phyloP scores from a whole-genome alignment of 805 yeast species.

The Wickerhamiella shivajii region DNA sequence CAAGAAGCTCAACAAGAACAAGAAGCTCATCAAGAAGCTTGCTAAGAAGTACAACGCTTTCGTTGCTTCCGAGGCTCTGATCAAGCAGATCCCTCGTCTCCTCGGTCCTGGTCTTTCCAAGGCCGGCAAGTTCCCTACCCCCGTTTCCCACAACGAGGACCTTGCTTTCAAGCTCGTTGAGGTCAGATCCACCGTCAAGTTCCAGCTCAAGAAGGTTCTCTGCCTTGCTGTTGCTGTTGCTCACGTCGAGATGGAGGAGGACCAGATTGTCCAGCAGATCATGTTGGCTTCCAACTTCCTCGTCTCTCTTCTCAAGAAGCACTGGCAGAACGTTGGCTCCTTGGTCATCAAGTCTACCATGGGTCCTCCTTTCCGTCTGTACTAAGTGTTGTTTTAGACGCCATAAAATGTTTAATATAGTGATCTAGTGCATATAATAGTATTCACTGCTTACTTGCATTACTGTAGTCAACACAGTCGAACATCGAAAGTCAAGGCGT shows the following conservation, averaged over 20 bases:
- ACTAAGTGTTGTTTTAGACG: constrained; percentile 36
- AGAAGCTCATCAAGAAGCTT: constrained; percentile 97
- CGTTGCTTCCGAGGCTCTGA: constrained; percentile 97
- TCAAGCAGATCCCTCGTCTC: constrained; percentile 99
- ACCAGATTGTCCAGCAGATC: constrained; percentile 89
- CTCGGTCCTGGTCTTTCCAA: constrained; percentile 99
- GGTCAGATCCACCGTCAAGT: constrained; percentile 98
- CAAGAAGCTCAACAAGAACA: constrained; percentile 99
- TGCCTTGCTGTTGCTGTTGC: constrained; percentile 99
- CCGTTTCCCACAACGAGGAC: constrained; percentile 99
- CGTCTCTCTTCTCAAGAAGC: constrained; percentile 98
- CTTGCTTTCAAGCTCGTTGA: constrained; percentile 90
- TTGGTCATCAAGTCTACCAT: constrained; percentile 96
- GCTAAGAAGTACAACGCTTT: constrained; percentile 99
- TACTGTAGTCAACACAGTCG: no score
- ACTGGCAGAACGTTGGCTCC: constrained; percentile 99
- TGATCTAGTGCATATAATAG: no score
- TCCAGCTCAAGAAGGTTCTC: constrained; percentile 99
- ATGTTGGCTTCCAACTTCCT: constrained; percentile 98
- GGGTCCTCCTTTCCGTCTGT: constrained; percentile 99
- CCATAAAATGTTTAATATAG: not conserved
- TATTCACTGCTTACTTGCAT: no score
- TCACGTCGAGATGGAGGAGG: constrained; percentile 99
- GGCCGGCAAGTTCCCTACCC: constrained; percentile 99
- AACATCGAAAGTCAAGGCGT: no score